Percentiles rank a stretch among this genome's conserved stretches.
Conservation (phyloP, 2,329 filamentous ascomycete species). For the Dactylellina leptospora region DNA sequence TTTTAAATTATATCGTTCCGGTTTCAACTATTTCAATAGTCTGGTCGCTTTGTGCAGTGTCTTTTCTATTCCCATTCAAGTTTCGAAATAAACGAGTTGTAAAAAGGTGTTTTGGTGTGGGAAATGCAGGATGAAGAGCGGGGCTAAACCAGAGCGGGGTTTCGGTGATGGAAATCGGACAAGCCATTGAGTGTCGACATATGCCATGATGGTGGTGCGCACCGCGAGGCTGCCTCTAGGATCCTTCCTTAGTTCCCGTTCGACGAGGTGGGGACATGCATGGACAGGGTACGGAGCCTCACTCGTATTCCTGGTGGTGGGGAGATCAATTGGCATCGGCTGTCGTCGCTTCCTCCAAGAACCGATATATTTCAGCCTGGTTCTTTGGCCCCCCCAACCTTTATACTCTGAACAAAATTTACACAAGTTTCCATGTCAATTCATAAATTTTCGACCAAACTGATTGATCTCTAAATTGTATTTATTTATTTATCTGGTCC, state of each 20-base stretch:
- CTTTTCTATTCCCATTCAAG: background rate
- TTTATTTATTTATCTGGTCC: background rate
- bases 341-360: background rate
- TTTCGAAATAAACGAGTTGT: conserved; percentile 4
- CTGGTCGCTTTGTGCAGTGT: background rate
- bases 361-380: background rate
- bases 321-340: too few species aligned
- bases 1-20: background rate
- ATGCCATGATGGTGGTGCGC: background rate
- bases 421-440: too few species aligned
- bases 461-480: too few species aligned
- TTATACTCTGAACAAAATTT: background rate
- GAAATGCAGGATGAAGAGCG: background rate
- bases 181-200: too few species aligned
- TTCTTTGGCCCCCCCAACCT: too few species aligned
- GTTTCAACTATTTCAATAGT: too few species aligned
- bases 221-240: background rate
- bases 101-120: background rate
- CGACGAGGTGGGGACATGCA: background rate
- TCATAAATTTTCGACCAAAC: too few species aligned
- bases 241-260: conserved; percentile 12
- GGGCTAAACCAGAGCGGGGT: conserved; percentile 25
- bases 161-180: too few species aligned
- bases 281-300: conserved; percentile 12
- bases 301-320: background rate